Conservation (phyloP, 192 early-diverging fungal genomes). For the Coemansia umbellata region DNA sequence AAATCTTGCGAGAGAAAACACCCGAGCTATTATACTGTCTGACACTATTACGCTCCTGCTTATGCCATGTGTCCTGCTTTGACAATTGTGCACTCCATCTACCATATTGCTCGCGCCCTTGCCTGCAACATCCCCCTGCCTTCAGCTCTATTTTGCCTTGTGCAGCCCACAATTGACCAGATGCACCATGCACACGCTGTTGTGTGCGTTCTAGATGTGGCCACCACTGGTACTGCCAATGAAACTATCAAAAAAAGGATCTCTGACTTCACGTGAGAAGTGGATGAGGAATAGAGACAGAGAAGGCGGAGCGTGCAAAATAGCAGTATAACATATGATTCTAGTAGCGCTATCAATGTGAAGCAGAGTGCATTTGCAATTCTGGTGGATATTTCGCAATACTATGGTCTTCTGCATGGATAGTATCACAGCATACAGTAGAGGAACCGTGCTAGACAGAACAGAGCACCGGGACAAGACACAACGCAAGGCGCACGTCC, state of each 20-base stretch:
- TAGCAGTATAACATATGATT: too few species aligned
- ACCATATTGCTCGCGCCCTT: too few species aligned
- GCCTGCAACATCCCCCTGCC: not conserved
- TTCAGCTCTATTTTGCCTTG: not conserved
- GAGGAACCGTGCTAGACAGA: not conserved
- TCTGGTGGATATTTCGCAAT: not conserved
- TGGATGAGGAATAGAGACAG: not conserved
- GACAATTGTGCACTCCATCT: not conserved
- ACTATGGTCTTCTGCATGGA: constrained; percentile 2
- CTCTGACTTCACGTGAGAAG: not conserved
- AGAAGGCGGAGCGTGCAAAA: too few species aligned
- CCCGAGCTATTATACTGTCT: not conserved
- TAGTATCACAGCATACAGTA: not conserved
- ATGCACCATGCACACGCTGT: not conserved
- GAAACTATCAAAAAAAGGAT: not conserved
- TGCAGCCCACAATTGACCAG: not conserved
- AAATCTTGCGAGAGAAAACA: too few species aligned
- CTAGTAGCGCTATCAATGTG: too few species aligned
- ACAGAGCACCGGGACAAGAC: not conserved
- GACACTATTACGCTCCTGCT: not conserved
- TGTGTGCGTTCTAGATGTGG: not conserved
- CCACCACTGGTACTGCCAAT: not conserved
- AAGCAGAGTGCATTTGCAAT: too few species aligned
- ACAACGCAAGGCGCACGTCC: not conserved
- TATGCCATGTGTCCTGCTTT: not conserved